Evolutionary conservation across 2,329 filamentous ascomycete species (phyloP).

Genomic region (Tothia fuscella): DNA sequence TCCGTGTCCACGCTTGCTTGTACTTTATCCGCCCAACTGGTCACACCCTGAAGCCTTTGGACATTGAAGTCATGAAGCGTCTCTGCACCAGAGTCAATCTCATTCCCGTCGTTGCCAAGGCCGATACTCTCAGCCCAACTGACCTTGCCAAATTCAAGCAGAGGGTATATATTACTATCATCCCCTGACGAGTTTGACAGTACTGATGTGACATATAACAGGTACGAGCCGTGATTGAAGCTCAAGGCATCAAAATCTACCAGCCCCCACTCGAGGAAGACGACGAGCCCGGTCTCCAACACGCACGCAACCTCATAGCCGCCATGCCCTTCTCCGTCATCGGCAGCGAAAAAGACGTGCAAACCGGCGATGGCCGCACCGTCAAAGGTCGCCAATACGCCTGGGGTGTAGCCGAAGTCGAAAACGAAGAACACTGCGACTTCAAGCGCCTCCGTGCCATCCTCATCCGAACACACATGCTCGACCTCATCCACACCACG

Average conservation of each 20-base stretch:
- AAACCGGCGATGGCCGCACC: slow-evolving; percentile 87
- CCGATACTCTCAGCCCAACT: slow-evolving; percentile 86
- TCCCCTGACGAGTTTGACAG: slow-evolving; percentile 15
- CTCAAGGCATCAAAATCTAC: slow-evolving; percentile 99
- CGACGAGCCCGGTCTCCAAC: slow-evolving; percentile 88
- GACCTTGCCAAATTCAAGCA: slow-evolving; percentile 93
- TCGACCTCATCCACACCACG: slow-evolving; percentile 98
- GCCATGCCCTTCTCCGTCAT: slow-evolving; percentile 99
- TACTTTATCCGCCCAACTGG: slow-evolving; percentile 99
- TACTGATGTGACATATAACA: slow-evolving; percentile 33
- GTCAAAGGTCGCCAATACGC: slow-evolving; percentile 99
- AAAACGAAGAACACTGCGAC: slow-evolving; percentile 99
- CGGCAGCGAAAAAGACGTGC: slow-evolving; percentile 97
- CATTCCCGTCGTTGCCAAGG: slow-evolving; percentile 97
- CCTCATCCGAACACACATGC: slow-evolving; percentile 97
- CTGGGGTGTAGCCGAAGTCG: slow-evolving; percentile 98
- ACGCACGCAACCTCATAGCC: slow-evolving; percentile 85
- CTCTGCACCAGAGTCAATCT: slow-evolving; percentile 96
- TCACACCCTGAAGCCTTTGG: slow-evolving; percentile 94
- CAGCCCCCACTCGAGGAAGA: slow-evolving; percentile 96
- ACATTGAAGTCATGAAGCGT: slow-evolving; percentile 99
- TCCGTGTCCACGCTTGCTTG: slow-evolving; percentile 93
- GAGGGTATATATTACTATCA: slow-evolving; percentile 57
- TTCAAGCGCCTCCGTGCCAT: slow-evolving; percentile 99
- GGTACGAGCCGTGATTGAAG: slow-evolving; percentile 92